Conservation (phyloP, 2,329 filamentous ascomycete genomes). For the Phialophora verrucosa region DNA sequence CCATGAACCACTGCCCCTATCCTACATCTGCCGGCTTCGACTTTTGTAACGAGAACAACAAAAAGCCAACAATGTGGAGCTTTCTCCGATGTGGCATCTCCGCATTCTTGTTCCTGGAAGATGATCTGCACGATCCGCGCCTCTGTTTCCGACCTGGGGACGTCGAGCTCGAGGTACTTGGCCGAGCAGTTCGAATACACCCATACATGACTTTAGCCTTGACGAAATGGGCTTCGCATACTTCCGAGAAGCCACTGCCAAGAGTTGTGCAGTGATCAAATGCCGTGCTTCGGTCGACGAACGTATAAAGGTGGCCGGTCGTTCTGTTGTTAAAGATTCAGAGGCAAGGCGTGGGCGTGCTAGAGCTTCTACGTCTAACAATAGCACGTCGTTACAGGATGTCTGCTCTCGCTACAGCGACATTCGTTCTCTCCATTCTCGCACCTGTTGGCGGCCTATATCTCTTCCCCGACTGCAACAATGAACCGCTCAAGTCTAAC, state of each 20-base stretch:
- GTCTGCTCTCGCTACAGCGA: not conserved
- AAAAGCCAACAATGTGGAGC: not conserved
- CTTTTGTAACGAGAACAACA: not conserved
- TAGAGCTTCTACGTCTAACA: not conserved
- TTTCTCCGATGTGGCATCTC: not conserved
- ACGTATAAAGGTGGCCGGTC: constrained; percentile 1
- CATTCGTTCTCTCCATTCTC: constrained; percentile 3
- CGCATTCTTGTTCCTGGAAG: constrained; percentile 4
- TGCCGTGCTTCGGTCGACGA: constrained; percentile 4
- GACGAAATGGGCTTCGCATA: not conserved
- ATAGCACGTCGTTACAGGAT: constrained; percentile 1
- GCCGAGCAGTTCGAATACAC: not conserved
- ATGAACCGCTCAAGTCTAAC: constrained; percentile 57
- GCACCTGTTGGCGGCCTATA: constrained; percentile 3
- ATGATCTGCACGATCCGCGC: constrained; percentile 1
- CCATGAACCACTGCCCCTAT: not conserved
- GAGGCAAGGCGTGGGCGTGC: not conserved
- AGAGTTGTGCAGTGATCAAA: not conserved
- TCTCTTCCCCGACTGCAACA: constrained; percentile 54
- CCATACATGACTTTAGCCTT: not conserved
- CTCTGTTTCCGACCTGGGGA: not conserved
- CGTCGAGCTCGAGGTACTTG: not conserved
- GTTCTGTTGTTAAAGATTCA: not conserved
- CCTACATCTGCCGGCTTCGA: constrained; percentile 1
- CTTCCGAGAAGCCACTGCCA: constrained; percentile 1